These are phyloP conservation scores for Candida odintsovae DNA, from an alignment of 805 yeast species.

Conservation along the genomic window DNA sequence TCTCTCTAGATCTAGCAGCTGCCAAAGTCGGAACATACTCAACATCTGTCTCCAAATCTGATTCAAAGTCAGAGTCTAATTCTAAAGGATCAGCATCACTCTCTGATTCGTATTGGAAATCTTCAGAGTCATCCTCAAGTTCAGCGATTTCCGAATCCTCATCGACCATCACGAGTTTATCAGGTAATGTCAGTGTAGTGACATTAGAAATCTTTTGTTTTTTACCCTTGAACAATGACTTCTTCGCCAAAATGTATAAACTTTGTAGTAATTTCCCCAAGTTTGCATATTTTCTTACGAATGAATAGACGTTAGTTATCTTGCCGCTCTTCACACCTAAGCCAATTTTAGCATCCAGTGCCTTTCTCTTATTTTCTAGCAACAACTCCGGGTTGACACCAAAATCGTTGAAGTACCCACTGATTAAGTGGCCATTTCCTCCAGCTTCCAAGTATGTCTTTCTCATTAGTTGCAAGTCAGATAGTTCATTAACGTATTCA, in stretches of 20 bases:
- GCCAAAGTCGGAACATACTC: conserved; percentile 13
- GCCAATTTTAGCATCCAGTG: neutral
- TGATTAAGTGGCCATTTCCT: conserved; percentile 13
- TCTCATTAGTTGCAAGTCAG: conserved; percentile 40
- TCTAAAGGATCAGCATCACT: conserved; percentile 26
- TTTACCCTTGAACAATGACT: neutral
- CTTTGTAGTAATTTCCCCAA: conserved; percentile 8
- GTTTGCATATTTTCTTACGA: conserved; percentile 9
- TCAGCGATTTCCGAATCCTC: conserved; percentile 15
- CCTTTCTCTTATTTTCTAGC: neutral
- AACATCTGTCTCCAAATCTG: conserved; percentile 11
- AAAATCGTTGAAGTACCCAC: conserved; percentile 18
- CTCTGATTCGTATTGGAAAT: conserved; percentile 25
- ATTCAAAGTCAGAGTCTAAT: conserved; percentile 25
- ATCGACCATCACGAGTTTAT: neutral
- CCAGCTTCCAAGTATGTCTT: conserved; percentile 49
- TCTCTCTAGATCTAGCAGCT: conserved; percentile 3
- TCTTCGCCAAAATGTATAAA: conserved; percentile 5
- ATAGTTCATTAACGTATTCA: conserved; percentile 56
- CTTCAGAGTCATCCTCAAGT: conserved; percentile 25
- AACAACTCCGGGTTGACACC: conserved; percentile 21
- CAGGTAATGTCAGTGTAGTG: neutral
- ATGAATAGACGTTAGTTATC: conserved; percentile 7
- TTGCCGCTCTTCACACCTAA: neutral
- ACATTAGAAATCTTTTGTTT: neutral